Evolutionary conservation across 805 yeast species (phyloP), one percentile per base, ranked within the genome.

Genomic region (Lipomyces starkeyi): DNA sequence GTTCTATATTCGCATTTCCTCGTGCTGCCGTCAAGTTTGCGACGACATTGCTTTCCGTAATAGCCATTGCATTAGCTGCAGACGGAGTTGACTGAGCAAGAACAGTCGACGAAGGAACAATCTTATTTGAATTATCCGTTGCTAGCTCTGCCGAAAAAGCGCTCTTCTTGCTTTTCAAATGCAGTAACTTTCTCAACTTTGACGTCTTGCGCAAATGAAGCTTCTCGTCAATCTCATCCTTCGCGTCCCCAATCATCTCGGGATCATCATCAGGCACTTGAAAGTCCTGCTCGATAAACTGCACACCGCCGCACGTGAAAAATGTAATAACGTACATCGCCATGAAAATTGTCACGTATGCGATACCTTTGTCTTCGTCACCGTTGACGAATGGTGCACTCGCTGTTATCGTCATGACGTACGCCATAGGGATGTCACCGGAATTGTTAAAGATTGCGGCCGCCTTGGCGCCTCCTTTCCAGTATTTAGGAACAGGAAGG

Each of bases 381-480:
- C 78, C 84, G 17, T 81, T 74, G 0, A 88, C 80, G 73, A 93
- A 88, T 7, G 76, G 75, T 1, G 86, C 81, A 0, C 92, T 87
- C 17, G 85, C 83, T 32, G 90, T 88, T 74, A 91, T 79, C 2
- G 94, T 89, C 62, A 80, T 76, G 11, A 81, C 81, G 73, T 91
- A 92, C 0, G 97, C 97, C 72, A 91, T 90, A 0, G 97, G 97
- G 65, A 91, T 81, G 78, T 91, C 97, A 17, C 93, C 86, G 57
- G 89, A 87, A 75, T 91, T 91, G 57, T 93, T 93, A 74, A 91
- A 86, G 37, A 90, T 80, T 0, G 94, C 92, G 9, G 90, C 91
- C 35, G 88, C 83, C 6, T 89, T 69, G 22, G 89, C 76, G 0
- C 97, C 97, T 63, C 97, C 95, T 32, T 84, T 79, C 94, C 96